A percentile compares a stretch with the other conserved stretches of the same genome.
These are phyloP conservation scores for Erodium maritimum DNA, from an alignment of 345 rosid genomes.

Conservation along the genomic window DNA sequence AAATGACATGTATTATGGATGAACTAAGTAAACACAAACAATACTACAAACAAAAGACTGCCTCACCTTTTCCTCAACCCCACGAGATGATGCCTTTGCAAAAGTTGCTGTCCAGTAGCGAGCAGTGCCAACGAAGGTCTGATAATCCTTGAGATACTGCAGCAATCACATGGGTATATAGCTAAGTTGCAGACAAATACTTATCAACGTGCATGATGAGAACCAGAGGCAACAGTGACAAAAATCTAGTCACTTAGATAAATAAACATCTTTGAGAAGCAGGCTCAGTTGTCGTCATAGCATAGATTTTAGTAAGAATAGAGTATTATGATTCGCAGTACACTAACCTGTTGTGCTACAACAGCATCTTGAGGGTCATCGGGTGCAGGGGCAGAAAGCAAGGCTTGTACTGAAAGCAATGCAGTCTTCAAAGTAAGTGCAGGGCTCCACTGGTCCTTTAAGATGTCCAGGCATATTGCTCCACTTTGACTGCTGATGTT, in stretches of 20 bases:
- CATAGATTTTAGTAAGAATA: background rate
- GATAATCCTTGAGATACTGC: constrained; percentile 83
- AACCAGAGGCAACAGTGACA: background rate
- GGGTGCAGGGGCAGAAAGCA: constrained; percentile 88
- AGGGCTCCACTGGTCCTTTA: constrained; percentile 99
- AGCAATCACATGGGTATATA: constrained; percentile 6
- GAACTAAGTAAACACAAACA: background rate
- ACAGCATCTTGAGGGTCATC: constrained; percentile 99
- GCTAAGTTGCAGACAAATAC: background rate
- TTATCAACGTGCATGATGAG: background rate
- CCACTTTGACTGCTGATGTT: constrained; percentile 99
- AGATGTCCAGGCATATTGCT: constrained; percentile 91
- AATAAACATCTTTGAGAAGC: background rate
- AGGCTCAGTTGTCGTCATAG: background rate
- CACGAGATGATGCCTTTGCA: constrained; percentile 69
- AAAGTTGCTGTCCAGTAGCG: constrained; percentile 96
- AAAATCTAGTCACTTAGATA: background rate
- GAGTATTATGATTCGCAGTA: constrained; percentile 5
- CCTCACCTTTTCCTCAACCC: constrained; percentile 82
- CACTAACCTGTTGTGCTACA: constrained; percentile 87
- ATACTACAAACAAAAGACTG: background rate
- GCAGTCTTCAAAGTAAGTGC: constrained; percentile 98
- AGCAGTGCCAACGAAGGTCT: constrained; percentile 80
- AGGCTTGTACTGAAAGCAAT: constrained; percentile 88
- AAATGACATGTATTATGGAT: background rate